Conservation (phyloP, 345 rosid genomes). For the Citrus sp. region DNA sequence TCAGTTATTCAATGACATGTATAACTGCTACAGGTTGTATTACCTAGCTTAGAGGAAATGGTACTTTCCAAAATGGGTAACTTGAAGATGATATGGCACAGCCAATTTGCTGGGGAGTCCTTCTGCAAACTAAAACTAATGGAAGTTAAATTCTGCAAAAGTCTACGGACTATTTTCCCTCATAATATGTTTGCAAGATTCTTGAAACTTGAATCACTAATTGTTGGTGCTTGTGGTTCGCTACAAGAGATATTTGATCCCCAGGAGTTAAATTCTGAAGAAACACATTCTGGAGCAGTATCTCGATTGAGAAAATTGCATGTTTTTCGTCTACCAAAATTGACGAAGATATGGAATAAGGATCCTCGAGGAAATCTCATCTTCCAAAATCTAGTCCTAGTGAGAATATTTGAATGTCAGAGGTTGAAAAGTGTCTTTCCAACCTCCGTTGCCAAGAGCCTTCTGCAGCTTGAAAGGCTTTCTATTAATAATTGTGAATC, state of each 20-base stretch:
- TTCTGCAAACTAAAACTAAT: too few species aligned
- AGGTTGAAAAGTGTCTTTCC: constrained; percentile 16
- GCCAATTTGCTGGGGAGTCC: too few species aligned
- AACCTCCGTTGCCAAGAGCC: background rate
- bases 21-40: constrained; percentile 11
- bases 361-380: background rate
- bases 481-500: background rate
- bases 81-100: background rate
- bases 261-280: background rate
- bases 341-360: background rate
- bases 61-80: background rate
- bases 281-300: background rate
- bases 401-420: background rate
- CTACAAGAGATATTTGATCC: constrained; percentile 12
- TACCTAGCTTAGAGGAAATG: constrained; percentile 24
- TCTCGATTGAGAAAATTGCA: background rate
- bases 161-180: constrained; percentile 10
- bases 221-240: background rate
- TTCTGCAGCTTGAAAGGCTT: background rate
- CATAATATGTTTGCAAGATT: constrained; percentile 5
- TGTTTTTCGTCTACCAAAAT: background rate
- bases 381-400: background rate
- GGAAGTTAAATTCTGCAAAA: background rate
- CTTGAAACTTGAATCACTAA: background rate
- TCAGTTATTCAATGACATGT: background rate